Evolutionary conservation across 2,329 filamentous ascomycete genomes (phyloP).

Genomic region (Canariomyces notabilis): DNA sequence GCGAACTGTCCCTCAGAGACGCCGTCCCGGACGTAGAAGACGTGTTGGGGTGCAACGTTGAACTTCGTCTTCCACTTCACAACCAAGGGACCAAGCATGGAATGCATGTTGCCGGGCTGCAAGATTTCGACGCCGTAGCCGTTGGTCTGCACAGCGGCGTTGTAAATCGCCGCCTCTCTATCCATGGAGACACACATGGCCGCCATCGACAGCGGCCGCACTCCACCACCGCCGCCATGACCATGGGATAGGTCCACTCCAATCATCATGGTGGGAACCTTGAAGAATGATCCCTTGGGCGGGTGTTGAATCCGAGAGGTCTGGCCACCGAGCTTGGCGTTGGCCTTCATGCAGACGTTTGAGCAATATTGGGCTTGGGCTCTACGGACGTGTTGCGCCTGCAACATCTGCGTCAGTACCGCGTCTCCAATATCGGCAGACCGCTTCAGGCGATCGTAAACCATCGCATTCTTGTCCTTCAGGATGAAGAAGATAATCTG

Average conservation of each 20-base stretch:
- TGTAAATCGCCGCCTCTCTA: constrained; percentile 65
- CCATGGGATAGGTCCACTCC: constrained; percentile 89
- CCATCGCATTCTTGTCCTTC: constrained; percentile 61
- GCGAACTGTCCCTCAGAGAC: constrained; percentile 82
- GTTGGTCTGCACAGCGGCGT: constrained; percentile 76
- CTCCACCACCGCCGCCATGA: constrained; percentile 48
- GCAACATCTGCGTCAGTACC: constrained; percentile 79
- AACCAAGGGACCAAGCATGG: constrained; percentile 61
- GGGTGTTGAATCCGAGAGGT: constrained; percentile 56
- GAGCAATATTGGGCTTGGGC: constrained; percentile 79
- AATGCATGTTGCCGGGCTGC: constrained; percentile 57
- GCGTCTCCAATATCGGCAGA: constrained; percentile 79
- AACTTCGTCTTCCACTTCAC: constrained; percentile 58
- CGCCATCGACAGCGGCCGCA: constrained; percentile 66
- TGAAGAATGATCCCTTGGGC: constrained; percentile 38
- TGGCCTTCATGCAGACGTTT: constrained; percentile 95
- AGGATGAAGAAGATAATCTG: constrained; percentile 80
- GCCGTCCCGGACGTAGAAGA: constrained; percentile 92
- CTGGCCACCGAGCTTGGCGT: constrained; percentile 85
- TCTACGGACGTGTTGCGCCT: constrained; percentile 62
- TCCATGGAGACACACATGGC: constrained; percentile 83
- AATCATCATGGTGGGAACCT: constrained; percentile 69
- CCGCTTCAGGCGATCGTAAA: constrained; percentile 86
- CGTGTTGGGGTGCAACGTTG: constrained; percentile 58
- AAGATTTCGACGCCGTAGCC: constrained; percentile 79